Evolutionary conservation across 148 eudicot genomes (phyloP), one percentile per base, ranked within the genome.

Genomic region (Rhododendron simsii): DNA sequence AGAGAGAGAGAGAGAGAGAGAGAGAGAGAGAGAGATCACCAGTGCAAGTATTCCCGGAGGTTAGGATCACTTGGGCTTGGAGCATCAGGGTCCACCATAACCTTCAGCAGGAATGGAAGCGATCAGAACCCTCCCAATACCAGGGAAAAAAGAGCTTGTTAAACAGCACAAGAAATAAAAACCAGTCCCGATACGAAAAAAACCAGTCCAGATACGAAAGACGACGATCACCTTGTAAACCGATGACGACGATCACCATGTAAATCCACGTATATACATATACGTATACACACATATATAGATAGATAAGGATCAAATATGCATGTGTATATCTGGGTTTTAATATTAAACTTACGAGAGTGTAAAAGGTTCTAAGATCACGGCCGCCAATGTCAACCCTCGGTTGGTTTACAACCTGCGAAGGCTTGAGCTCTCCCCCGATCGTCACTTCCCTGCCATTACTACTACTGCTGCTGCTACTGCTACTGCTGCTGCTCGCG

Each of bases 11-110:
- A 82, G 23, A 55, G 77, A 77, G 63, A 45, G 80, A 55, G 86
- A 45, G 51, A 78, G 50, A 45, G 65, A 78, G 50, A 30, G 50
- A 51, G 71, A 87, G 39, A 88, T 83, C 10, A 96, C 98, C 98
- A 96, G 87, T 96, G 98, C 87, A 96, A 87, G 86, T 96, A 96
- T 80, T 96, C 98, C 84, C 96, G 89, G 2, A 96, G 82, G 88
- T 81, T 80, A 12, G 98, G 98, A 76, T 96, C 91, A 88, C 96
- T 94, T 78, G 98, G 98, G 86, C 95, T 94, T 57, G 98, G 98
- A 89, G 98, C 98, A 90, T 96, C 98, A 23, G 98, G 98, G 80
- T 96, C 96, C 86, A 96, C 92, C 98, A 96, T 94, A 35, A 96
- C 89, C 98, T 96, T 85, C 47, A 88, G 35, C 20, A 21, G 1